Conservation (phyloP, 495 filamentous ascomycete species). For the Talaromyces proteolyticus region DNA sequence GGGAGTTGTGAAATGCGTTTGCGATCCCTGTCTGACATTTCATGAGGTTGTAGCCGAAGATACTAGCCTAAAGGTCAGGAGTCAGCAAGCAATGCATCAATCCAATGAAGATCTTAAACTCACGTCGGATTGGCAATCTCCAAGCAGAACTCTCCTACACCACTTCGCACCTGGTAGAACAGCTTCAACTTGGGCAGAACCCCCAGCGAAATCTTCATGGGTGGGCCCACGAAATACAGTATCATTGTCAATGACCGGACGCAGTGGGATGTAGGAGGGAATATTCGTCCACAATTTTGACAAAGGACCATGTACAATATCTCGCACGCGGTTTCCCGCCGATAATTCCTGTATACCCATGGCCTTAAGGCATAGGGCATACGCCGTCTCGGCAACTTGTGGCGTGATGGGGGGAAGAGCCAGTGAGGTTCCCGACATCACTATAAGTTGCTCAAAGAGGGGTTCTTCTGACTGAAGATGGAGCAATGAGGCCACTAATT, state of each 20-base stretch:
- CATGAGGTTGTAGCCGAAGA: constrained; percentile 7
- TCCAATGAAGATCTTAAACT: constrained; percentile 4
- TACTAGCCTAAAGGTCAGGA: constrained; percentile 19
- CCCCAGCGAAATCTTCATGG: neutral
- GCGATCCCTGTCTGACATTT: neutral
- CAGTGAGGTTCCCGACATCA: constrained; percentile 23
- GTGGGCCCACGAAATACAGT: neutral
- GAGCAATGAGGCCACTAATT: neutral
- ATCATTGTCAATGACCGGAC: neutral
- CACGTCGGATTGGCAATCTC: constrained; percentile 1
- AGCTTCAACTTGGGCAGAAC: neutral
- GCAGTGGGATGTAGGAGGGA: neutral
- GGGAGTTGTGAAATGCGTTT: neutral
- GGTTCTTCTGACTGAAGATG: constrained; percentile 29
- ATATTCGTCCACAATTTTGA: neutral
- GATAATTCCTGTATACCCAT: neutral
- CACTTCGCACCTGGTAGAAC: neutral
- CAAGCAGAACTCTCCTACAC: neutral
- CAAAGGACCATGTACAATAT: neutral
- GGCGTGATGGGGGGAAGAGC: neutral
- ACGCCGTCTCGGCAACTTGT: neutral
- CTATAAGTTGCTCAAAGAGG: constrained; percentile 32
- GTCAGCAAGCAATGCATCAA: constrained; percentile 2
- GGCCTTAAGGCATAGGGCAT: neutral
- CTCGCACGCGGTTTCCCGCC: neutral